phyloP scores from a whole-genome alignment of 306 rosid genomes.

The Corylus avellana region DNA sequence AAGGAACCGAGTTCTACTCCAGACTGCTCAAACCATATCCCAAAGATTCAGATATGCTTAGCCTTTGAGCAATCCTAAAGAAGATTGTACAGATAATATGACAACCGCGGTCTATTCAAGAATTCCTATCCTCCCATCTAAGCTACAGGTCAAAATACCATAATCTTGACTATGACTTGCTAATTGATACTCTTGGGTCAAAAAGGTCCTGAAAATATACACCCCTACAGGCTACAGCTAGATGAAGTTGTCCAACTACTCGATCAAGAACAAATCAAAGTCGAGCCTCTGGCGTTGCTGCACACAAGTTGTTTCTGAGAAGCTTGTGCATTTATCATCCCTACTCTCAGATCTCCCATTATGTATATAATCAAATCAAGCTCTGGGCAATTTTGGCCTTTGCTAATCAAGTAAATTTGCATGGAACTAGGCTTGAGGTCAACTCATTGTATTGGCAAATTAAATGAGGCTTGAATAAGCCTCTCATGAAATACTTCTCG shows the following conservation, averaged over 20 bases:
- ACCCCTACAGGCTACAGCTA: neutral
- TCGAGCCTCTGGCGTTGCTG: neutral
- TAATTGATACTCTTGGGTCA: neutral
- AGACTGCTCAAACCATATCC: neutral
- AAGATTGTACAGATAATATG: neutral
- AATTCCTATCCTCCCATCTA: neutral
- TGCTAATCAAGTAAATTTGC: neutral
- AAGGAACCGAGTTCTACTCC: neutral
- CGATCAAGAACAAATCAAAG: neutral
- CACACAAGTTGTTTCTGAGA: neutral
- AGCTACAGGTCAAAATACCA: neutral
- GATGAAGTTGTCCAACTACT: neutral
- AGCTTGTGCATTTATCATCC: neutral
- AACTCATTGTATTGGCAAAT: neutral
- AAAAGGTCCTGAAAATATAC: neutral
- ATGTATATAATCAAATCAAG: neutral
- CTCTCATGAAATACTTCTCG: neutral
- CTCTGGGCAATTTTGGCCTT: neutral
- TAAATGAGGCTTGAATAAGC: neutral
- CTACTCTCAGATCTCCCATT: neutral
- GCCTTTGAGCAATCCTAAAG: conserved; percentile 1
- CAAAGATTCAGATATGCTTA: neutral
- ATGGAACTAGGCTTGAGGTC: neutral
- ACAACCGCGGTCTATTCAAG: neutral
- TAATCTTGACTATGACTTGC: neutral